Evolutionary conservation across 169 alveolate genomes (phyloP).

Genomic region (Plasmodium gonderi): DNA sequence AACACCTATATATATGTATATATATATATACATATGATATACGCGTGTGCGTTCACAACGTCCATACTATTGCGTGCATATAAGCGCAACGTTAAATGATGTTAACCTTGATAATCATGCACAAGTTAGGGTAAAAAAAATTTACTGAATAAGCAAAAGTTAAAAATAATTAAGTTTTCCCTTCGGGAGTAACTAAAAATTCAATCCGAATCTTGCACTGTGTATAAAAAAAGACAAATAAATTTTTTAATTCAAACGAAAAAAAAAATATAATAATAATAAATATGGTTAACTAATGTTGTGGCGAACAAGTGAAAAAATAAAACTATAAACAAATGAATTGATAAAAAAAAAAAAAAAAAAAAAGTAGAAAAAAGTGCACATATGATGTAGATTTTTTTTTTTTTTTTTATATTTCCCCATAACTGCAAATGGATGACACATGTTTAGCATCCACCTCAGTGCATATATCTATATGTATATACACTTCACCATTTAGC

Average conservation of each 20-base stretch:
- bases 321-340: background rate
- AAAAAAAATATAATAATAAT: too few relatives aligned
- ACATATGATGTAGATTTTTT: too few relatives aligned
- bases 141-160: background rate
- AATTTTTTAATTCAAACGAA: background rate
- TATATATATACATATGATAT: background rate
- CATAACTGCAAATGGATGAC: background rate
- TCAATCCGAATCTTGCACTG: background rate
- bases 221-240: background rate
- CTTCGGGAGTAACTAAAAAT: background rate
- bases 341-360: background rate
- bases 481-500: background rate
- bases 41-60: too few relatives aligned
- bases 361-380: background rate
- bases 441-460: too few relatives aligned
- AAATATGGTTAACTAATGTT: background rate
- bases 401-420: background rate
- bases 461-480: too few relatives aligned
- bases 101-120: background rate
- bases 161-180: background rate
- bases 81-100: too few relatives aligned
- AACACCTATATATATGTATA: background rate
- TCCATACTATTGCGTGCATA: too few relatives aligned
- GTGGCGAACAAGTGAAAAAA: background rate
- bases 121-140: background rate